Percentiles rank a stretch among this genome's conserved stretches.
phyloP scores from a whole-genome alignment of 1,284 basidiomycete species.

The Microbotryum violaceum region DNA sequence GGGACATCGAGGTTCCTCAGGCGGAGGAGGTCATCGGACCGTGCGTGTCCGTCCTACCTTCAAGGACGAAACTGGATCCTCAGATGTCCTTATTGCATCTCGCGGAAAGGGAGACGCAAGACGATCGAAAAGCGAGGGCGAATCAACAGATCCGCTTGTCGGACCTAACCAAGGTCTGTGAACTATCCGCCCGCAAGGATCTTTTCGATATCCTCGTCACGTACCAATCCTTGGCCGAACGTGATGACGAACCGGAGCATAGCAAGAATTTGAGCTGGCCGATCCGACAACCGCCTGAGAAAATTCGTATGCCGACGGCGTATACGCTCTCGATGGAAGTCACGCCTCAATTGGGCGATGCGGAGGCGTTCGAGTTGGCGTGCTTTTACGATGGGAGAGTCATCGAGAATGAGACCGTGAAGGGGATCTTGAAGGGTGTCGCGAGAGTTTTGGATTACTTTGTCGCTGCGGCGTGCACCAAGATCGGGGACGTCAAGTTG shows the following conservation, averaged over 20 bases:
- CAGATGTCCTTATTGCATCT: conserved; percentile 19
- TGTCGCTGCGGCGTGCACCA: conserved; percentile 17
- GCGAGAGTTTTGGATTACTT: conserved; percentile 20
- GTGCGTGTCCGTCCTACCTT: conserved; percentile 33
- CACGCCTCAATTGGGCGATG: conserved; percentile 17
- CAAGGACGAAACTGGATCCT: conserved; percentile 8
- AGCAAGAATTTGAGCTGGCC: conserved; percentile 10
- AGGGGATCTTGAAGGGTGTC: conserved; percentile 7
- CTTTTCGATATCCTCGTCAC: conserved; percentile 31
- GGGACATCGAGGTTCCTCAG: conserved; percentile 31
- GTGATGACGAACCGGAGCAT: conserved; percentile 13
- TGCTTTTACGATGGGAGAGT: conserved; percentile 29
- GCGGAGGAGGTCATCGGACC: conserved; percentile 34
- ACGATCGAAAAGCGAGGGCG: conserved; percentile 17
- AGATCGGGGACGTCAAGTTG: conserved; percentile 1
- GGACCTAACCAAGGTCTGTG: conserved; percentile 14
- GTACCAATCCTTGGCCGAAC: conserved; percentile 28
- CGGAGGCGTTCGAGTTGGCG: conserved; percentile 23
- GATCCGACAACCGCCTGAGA: conserved; percentile 30
- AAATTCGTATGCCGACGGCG: conserved; percentile 32
- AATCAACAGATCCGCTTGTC: conserved; percentile 30
- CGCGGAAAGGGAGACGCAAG: conserved; percentile 11
- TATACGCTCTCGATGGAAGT: conserved; percentile 33
- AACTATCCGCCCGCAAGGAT: conserved; percentile 11
- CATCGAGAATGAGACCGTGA: conserved; percentile 6